Conservation (phyloP, 768 basidiomycete genomes). For the Hydnomerulius pinastri region DNA sequence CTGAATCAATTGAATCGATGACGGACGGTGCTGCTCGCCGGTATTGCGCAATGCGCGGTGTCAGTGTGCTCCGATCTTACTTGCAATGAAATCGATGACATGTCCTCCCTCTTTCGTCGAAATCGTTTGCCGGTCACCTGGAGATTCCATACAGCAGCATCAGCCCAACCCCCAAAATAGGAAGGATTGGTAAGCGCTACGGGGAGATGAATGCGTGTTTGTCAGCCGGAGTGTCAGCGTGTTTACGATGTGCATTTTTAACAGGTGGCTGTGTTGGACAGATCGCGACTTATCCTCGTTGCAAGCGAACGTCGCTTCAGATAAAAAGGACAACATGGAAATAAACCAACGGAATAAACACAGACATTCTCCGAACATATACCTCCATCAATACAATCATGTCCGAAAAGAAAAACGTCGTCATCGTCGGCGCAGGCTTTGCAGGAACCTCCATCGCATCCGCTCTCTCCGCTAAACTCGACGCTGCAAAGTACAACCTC, state of each 20-base stretch:
- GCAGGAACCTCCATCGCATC: constrained; percentile 49
- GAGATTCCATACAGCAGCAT: constrained; percentile 4
- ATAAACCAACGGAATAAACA: too few relatives aligned
- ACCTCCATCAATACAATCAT: neutral
- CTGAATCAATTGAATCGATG: too few relatives aligned
- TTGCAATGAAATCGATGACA: neutral
- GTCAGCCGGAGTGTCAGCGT: neutral
- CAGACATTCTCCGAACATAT: too few relatives aligned
- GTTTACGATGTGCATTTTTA: too few relatives aligned
- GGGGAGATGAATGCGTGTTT: neutral
- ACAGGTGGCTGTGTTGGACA: too few relatives aligned
- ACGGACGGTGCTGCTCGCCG: too few relatives aligned
- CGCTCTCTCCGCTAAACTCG: constrained; percentile 51
- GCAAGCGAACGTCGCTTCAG: too few relatives aligned
- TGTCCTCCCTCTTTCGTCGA: neutral
- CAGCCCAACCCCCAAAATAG: neutral
- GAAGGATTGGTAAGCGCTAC: constrained; percentile 2
- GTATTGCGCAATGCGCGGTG: too few relatives aligned
- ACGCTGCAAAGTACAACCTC: constrained; percentile 48
- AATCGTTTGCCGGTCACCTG: neutral
- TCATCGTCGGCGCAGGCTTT: constrained; percentile 58
- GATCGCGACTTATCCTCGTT: too few relatives aligned
- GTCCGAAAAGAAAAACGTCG: constrained; percentile 37
- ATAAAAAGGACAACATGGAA: neutral
- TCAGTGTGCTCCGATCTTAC: too few relatives aligned